These are phyloP conservation scores for Cutaneotrichosporon cyanovorans DNA, from an alignment of 1,284 basidiomycete species.

Conservation along the genomic window DNA sequence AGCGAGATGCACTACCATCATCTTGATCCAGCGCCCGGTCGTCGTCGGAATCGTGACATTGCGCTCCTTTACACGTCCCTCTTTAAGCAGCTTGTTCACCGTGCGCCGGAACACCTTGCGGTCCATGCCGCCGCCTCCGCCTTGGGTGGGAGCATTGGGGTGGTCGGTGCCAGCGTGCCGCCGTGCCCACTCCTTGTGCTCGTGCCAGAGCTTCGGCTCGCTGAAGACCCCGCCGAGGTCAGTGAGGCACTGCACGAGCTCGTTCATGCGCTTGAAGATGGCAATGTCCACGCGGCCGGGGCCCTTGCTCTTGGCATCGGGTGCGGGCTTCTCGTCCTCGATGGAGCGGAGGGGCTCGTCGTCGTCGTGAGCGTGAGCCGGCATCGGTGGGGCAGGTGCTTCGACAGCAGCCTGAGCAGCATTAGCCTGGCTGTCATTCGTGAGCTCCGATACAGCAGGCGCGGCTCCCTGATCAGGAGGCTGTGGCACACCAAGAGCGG, in stretches of 20 bases:
- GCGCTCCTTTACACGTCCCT: constrained; percentile 27
- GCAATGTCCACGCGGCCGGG: constrained; percentile 26
- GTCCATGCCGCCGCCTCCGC: constrained; percentile 29
- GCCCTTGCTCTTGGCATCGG: not conserved
- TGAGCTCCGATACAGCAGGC: not conserved
- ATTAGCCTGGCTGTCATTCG: not conserved
- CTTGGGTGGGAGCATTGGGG: constrained; percentile 25
- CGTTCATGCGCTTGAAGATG: constrained; percentile 24
- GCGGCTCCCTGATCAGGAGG: not conserved
- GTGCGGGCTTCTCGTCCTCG: not conserved
- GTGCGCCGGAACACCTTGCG: constrained; percentile 24
- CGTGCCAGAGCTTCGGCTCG: constrained; percentile 20
- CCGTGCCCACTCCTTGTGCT: constrained; percentile 28
- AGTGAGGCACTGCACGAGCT: constrained; percentile 26
- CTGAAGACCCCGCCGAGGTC: constrained; percentile 27
- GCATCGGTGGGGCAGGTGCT: not conserved
- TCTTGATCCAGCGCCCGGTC: constrained; percentile 30
- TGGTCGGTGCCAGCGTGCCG: constrained; percentile 32
- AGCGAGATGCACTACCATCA: constrained; percentile 19
- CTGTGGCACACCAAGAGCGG: too few relatives aligned
- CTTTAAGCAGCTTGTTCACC: constrained; percentile 18
- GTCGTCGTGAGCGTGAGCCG: not conserved
- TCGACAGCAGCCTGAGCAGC: not conserved
- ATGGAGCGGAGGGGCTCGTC: constrained; percentile 5
- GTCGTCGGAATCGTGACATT: constrained; percentile 27